phyloP scores from a whole-genome alignment of 176 grass and related monocot genomes.

The Musa itinerans region DNA sequence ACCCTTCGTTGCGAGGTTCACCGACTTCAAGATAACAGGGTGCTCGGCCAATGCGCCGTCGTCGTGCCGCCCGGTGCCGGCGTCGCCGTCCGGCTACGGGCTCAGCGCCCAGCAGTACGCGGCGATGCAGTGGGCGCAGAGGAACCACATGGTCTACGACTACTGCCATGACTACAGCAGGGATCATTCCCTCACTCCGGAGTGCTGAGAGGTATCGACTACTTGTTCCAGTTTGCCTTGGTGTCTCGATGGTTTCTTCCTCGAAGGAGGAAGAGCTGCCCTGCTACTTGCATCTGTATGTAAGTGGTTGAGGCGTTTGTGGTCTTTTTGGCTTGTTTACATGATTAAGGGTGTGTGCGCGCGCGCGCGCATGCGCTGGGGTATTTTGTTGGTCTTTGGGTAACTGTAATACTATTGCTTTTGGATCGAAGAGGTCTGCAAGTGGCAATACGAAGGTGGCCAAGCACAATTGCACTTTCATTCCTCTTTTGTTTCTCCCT shows the following conservation, averaged over 20 bases:
- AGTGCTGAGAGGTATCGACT: neutral
- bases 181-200: neutral
- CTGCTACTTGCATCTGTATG: neutral
- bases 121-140: constrained; percentile 5
- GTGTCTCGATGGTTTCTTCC: neutral
- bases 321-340: neutral
- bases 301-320: constrained; percentile 8
- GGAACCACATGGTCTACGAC: constrained; percentile 1
- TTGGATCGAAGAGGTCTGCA: too few relatives aligned
- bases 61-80: neutral
- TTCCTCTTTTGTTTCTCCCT: too few relatives aligned
- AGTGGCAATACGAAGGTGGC: too few relatives aligned
- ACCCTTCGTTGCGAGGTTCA: neutral
- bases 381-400: too few relatives aligned
- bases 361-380: too few relatives aligned
- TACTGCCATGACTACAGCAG: constrained; percentile 1
- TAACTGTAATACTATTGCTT: too few relatives aligned
- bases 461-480: too few relatives aligned
- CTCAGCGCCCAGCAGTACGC: neutral
- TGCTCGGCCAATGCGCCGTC: constrained; percentile 1
- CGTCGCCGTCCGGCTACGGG: neutral
- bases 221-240: neutral
- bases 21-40: neutral
- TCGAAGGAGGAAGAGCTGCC: neutral
- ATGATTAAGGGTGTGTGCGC: too few relatives aligned